phyloP scores from a whole-genome alignment of 2,329 filamentous ascomycete genomes.

The Cercospora zeina region DNA sequence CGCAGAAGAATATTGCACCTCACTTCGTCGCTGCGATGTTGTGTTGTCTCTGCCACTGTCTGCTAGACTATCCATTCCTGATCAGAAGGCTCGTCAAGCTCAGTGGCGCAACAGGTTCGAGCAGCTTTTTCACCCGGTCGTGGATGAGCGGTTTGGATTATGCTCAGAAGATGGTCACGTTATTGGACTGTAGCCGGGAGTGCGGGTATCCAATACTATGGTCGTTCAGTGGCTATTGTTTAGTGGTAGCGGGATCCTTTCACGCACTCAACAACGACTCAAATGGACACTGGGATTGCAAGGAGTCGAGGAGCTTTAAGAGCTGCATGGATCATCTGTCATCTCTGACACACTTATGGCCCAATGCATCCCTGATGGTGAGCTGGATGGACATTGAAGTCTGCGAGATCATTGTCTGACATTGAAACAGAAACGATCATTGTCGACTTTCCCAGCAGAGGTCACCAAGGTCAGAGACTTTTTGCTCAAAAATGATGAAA shows the following conservation, averaged over 20 bases:
- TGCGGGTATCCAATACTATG: background rate
- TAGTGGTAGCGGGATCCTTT: background rate
- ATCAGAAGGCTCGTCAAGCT: background rate
- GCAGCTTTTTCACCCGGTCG: background rate
- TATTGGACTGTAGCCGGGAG: background rate
- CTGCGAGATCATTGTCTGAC: background rate
- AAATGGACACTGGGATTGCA: background rate
- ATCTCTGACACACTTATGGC: constrained; percentile 1
- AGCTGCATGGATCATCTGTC: constrained; percentile 3
- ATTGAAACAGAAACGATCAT: background rate
- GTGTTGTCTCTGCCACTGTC: background rate
- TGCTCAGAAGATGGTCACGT: background rate
- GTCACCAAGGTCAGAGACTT: background rate
- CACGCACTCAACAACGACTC: background rate
- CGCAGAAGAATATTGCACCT: background rate
- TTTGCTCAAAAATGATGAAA: background rate
- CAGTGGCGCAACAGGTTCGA: background rate
- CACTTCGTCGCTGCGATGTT: constrained; percentile 1
- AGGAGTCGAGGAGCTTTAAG: constrained; percentile 1
- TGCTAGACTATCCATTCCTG: background rate
- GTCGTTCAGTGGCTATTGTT: constrained; percentile 1
- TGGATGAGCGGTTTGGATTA: constrained; percentile 1
- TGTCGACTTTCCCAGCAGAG: background rate
- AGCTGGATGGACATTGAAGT: background rate
- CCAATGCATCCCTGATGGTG: constrained; percentile 3